A percentile compares a stretch with the other conserved stretches of the same genome.
Conservation (phyloP, 2,329 filamentous ascomycete genomes). For the Rhynchosporium graminicola region DNA sequence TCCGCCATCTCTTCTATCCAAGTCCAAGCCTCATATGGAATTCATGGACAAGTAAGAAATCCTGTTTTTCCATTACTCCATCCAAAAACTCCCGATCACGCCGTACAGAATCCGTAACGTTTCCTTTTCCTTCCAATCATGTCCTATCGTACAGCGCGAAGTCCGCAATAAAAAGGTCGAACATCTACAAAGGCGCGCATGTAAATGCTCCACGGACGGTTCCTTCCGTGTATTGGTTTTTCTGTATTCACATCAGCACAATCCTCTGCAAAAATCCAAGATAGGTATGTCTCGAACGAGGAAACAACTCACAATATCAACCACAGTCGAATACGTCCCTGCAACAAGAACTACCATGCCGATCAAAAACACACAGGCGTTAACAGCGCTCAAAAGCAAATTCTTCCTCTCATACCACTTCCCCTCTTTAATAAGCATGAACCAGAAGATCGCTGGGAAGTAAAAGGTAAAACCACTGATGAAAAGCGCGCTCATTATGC, state of each 20-base stretch:
- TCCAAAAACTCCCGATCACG: no score
- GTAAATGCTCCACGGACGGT: slow-evolving; percentile 25
- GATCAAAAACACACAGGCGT: slow-evolving; percentile 29
- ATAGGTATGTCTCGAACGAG: no score
- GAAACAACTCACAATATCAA: slow-evolving; percentile 32
- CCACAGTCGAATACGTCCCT: slow-evolving; percentile 31
- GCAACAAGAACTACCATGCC: slow-evolving; percentile 32
- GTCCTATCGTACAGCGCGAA: neutral
- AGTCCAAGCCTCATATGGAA: no score
- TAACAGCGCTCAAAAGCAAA: slow-evolving; percentile 27
- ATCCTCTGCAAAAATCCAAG: neutral
- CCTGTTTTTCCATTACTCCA: no score
- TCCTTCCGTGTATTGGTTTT: slow-evolving; percentile 20
- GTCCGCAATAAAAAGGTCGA: neutral
- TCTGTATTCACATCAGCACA: slow-evolving; percentile 16
- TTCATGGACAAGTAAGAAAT: no score
- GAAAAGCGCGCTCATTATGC: slow-evolving; percentile 52
- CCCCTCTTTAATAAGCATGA: slow-evolving; percentile 34
- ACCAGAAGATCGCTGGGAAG: slow-evolving; percentile 37
- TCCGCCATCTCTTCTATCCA: no score
- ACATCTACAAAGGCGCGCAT: slow-evolving; percentile 20
- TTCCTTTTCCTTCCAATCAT: no score
- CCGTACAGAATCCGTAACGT: no score
- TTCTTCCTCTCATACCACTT: slow-evolving; percentile 35
- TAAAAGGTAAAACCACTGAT: slow-evolving; percentile 38